These are phyloP conservation scores for Neocucurbitaria cava DNA, from an alignment of 2,329 filamentous ascomycete species.

Conservation along the genomic window DNA sequence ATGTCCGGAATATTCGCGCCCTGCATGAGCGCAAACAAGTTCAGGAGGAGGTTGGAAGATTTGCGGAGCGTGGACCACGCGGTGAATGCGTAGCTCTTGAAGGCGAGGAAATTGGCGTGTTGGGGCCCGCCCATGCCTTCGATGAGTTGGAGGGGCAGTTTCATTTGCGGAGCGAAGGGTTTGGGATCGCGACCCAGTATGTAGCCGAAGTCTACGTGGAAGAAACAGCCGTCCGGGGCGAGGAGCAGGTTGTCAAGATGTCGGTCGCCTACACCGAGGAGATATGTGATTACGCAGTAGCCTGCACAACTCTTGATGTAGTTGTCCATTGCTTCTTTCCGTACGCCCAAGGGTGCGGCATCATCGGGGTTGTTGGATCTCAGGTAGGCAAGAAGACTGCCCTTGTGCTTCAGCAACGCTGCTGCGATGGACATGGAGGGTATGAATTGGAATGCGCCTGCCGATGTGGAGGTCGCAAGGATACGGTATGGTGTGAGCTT, in stretches of 20 bases:
- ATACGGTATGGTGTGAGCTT: conserved; percentile 97
- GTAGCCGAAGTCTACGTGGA: conserved; percentile 98
- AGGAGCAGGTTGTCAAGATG: conserved; percentile 95
- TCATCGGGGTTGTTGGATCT: conserved; percentile 89
- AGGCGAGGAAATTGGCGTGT: conserved; percentile 82
- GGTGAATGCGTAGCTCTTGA: conserved; percentile 95
- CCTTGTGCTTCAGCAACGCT: conserved; percentile 84
- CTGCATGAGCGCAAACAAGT: conserved; percentile 95
- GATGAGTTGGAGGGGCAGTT: conserved; percentile 97
- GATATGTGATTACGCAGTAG: conserved; percentile 98
- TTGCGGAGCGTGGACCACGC: conserved; percentile 92
- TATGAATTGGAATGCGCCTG: conserved; percentile 92
- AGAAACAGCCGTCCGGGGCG: conserved; percentile 89
- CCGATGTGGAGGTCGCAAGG: conserved; percentile 86
- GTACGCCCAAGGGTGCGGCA: conserved; percentile 79
- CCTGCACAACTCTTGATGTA: conserved; percentile 96
- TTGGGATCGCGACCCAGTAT: conserved; percentile 97
- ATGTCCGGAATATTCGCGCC: conserved; percentile 98
- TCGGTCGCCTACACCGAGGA: conserved; percentile 92
- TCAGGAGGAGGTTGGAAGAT: conserved; percentile 87
- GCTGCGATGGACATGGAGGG: conserved; percentile 83
- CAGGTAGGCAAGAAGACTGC: conserved; percentile 79
- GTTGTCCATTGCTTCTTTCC: conserved; percentile 91
- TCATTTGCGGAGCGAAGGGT: conserved; percentile 96
- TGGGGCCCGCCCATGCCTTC: conserved; percentile 93